These are phyloP conservation scores for Penicillium pancosmium DNA, from an alignment of 495 filamentous ascomycete genomes.

Conservation along the genomic window DNA sequence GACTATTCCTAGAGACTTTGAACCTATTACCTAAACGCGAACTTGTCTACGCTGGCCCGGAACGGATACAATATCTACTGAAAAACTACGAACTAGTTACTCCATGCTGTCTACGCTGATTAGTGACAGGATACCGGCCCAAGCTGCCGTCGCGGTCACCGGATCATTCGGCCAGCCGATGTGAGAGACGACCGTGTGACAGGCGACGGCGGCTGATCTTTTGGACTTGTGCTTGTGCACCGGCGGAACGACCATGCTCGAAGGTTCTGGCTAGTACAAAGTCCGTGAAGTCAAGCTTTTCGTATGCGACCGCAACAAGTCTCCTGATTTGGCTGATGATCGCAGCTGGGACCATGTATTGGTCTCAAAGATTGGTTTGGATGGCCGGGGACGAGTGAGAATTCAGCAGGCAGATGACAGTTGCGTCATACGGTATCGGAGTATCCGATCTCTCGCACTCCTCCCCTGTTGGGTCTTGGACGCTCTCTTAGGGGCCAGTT, in stretches of 20 bases:
- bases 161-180: background rate
- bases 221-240: background rate
- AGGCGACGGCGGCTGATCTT: constrained; percentile 9
- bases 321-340: constrained; percentile 1
- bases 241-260: background rate
- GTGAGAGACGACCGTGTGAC: constrained; percentile 7
- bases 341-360: too few species aligned
- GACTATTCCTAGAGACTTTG: too few species aligned
- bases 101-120: too few species aligned
- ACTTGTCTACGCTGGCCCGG: too few species aligned
- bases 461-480: background rate
- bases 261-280: background rate
- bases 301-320: background rate
- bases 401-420: too few species aligned
- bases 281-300: constrained; percentile 1
- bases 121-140: background rate
- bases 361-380: too few species aligned
- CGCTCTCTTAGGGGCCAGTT: too few species aligned
- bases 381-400: too few species aligned
- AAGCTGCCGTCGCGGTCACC: background rate
- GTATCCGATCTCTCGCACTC: background rate
- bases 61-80: background rate
- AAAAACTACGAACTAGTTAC: background rate
- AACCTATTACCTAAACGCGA: too few species aligned
- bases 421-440: constrained; percentile 2